Conservation (phyloP, 106 monocot species). For the Acorus calamus region DNA sequence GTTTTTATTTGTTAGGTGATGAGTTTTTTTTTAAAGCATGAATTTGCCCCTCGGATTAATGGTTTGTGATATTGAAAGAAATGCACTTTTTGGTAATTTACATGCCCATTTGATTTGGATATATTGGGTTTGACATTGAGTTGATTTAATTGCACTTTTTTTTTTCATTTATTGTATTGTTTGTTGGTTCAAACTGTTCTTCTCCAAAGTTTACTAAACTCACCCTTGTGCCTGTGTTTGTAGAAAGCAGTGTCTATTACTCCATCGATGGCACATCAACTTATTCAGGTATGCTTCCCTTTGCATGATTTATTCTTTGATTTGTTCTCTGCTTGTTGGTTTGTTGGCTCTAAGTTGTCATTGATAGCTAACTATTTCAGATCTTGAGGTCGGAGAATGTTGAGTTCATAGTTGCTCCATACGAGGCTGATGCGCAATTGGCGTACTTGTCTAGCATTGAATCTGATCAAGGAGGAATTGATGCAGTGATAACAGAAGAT, state of each 20-base stretch:
- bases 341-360: too few species aligned
- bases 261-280: slow-evolving; percentile 71
- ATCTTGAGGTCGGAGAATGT: slow-evolving; percentile 53
- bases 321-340: not conserved
- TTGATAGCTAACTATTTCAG: slow-evolving; percentile 13
- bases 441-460: slow-evolving; percentile 66
- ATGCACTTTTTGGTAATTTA: too few species aligned
- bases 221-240: not conserved
- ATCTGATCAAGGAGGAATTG: slow-evolving; percentile 56
- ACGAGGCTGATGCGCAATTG: slow-evolving; percentile 93
- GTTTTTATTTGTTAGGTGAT: too few species aligned
- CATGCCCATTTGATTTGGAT: too few species aligned
- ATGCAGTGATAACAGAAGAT: slow-evolving; percentile 87
- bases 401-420: slow-evolving; percentile 86
- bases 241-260: slow-evolving; percentile 72
- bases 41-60: too few species aligned
- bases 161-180: not conserved
- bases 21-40: too few species aligned
- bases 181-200: not conserved
- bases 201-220: not conserved
- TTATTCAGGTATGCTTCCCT: slow-evolving; percentile 54
- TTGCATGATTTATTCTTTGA: not conserved
- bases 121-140: too few species aligned
- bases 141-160: too few species aligned
- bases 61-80: too few species aligned